These are phyloP conservation scores for Schwanniomyces occidentalis DNA, from an alignment of 805 yeast species.

Conservation along the genomic window DNA sequence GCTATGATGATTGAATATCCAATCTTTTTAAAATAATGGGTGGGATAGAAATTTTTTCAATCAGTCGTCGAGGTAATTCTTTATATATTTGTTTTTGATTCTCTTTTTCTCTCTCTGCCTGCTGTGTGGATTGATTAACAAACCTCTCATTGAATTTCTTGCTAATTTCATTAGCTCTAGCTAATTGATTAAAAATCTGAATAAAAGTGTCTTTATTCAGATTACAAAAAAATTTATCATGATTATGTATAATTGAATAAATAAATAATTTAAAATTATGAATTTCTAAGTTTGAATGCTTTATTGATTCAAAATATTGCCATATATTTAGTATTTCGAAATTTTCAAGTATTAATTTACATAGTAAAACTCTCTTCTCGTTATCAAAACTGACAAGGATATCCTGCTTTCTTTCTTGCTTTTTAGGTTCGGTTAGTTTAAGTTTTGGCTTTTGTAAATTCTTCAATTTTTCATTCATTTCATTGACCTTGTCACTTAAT, in stretches of 20 bases:
- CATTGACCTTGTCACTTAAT: slow-evolving; percentile 7
- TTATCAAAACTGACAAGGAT: too few relatives aligned
- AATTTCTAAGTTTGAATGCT: neutral
- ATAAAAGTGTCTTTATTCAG: neutral
- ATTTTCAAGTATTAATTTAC: too few relatives aligned
- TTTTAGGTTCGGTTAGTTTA: neutral
- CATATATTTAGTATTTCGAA: slow-evolving; percentile 4
- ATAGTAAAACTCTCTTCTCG: too few relatives aligned
- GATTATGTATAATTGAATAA: slow-evolving; percentile 11
- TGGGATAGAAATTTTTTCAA: slow-evolving; percentile 13
- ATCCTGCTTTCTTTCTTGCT: too few relatives aligned
- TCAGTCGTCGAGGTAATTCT: too few relatives aligned
- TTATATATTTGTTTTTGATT: too few relatives aligned
- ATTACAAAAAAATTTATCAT: slow-evolving; percentile 10
- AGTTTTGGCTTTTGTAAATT: neutral
- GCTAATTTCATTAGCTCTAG: slow-evolving; percentile 8
- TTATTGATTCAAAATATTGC: neutral
- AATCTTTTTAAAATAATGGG: slow-evolving; percentile 15
- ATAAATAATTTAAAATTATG: slow-evolving; percentile 12
- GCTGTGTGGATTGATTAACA: too few relatives aligned
- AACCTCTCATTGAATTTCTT: slow-evolving; percentile 11
- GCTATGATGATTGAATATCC: slow-evolving; percentile 6
- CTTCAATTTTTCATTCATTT: slow-evolving; percentile 7
- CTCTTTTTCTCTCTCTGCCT: too few relatives aligned
- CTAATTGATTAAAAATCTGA: slow-evolving; percentile 1